A percentile compares a stretch with the other conserved stretches of the same genome.
phyloP scores from a whole-genome alignment of 2,329 filamentous ascomycete species.

The Aphanoascus verrucosus region DNA sequence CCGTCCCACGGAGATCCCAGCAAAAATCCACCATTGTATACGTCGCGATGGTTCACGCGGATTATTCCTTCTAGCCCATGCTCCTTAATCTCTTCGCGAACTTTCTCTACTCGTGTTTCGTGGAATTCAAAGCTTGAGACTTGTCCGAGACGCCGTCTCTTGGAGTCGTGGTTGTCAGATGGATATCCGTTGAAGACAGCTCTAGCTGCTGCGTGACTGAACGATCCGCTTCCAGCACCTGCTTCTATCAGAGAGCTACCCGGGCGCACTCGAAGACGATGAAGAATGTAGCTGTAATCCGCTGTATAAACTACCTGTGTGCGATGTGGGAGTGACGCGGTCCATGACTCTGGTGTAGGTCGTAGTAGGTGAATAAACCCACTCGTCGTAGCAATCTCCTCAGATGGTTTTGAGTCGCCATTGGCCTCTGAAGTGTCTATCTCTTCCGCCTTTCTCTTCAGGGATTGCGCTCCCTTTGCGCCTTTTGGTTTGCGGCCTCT shows the following conservation, averaged over 20 bases:
- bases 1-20: slow-evolving; percentile 26
- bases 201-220: slow-evolving; percentile 41
- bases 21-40: slow-evolving; percentile 41
- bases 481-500: slow-evolving; percentile 54
- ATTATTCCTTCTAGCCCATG: slow-evolving; percentile 39
- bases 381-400: slow-evolving; percentile 33
- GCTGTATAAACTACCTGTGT: slow-evolving; percentile 46
- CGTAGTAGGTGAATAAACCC: slow-evolving; percentile 41
- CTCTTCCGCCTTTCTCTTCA: slow-evolving; percentile 23
- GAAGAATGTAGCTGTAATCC: slow-evolving; percentile 44
- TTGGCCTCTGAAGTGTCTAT: slow-evolving; percentile 28
- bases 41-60: slow-evolving; percentile 39
- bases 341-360: slow-evolving; percentile 43
- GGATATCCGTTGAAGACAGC: slow-evolving; percentile 41
- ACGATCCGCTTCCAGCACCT: slow-evolving; percentile 43
- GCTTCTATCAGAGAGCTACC: slow-evolving; percentile 41
- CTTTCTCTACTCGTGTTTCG: slow-evolving; percentile 31
- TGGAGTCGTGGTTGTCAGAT: slow-evolving; percentile 18
- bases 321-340: slow-evolving; percentile 40
- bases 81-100: slow-evolving; percentile 34
- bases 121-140: slow-evolving; percentile 45
- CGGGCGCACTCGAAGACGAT: slow-evolving; percentile 38
- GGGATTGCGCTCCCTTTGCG: slow-evolving; percentile 19
- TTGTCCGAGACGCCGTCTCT: slow-evolving; percentile 30
- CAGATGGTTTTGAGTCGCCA: slow-evolving; percentile 21